These are phyloP conservation scores for Lepidium didymum DNA, from an alignment of 345 rosid species.

Conservation along the genomic window DNA sequence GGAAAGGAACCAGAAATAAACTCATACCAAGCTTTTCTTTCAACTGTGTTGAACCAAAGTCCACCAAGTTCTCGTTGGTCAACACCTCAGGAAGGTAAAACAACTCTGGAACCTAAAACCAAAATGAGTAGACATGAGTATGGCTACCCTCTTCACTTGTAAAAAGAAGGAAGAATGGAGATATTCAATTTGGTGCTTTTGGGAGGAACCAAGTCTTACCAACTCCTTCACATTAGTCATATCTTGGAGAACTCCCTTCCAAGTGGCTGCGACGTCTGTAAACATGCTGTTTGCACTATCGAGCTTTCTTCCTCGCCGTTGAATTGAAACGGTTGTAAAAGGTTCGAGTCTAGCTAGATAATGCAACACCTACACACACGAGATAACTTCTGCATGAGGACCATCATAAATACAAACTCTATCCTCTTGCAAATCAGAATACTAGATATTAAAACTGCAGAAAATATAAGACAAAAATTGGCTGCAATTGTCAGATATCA, in stretches of 20 bases:
- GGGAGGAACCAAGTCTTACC: constrained; percentile 40
- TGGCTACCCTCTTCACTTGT: neutral
- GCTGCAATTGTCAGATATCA: neutral
- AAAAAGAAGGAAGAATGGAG: neutral
- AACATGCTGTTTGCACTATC: constrained; percentile 77
- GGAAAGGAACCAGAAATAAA: neutral
- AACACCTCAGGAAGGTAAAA: constrained; percentile 93
- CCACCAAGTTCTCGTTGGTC: constrained; percentile 67
- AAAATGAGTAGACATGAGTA: constrained; percentile 5
- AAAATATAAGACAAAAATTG: neutral
- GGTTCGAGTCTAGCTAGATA: constrained; percentile 94
- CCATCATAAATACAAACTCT: neutral
- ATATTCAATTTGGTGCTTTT: neutral
- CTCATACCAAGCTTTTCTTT: constrained; percentile 82
- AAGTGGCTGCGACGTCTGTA: constrained; percentile 75
- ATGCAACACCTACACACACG: constrained; percentile 62
- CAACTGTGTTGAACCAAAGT: constrained; percentile 74
- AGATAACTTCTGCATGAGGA: neutral
- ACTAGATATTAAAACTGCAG: neutral
- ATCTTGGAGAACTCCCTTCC: constrained; percentile 93
- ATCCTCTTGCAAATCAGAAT: neutral
- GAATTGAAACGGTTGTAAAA: constrained; percentile 76
- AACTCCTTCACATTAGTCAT: constrained; percentile 95
- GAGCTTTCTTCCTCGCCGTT: constrained; percentile 80
- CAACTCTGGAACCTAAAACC: constrained; percentile 86